These are phyloP conservation scores for Fusarium sp. DNA, from an alignment of 2,329 filamentous ascomycete species.

Conservation along the genomic window DNA sequence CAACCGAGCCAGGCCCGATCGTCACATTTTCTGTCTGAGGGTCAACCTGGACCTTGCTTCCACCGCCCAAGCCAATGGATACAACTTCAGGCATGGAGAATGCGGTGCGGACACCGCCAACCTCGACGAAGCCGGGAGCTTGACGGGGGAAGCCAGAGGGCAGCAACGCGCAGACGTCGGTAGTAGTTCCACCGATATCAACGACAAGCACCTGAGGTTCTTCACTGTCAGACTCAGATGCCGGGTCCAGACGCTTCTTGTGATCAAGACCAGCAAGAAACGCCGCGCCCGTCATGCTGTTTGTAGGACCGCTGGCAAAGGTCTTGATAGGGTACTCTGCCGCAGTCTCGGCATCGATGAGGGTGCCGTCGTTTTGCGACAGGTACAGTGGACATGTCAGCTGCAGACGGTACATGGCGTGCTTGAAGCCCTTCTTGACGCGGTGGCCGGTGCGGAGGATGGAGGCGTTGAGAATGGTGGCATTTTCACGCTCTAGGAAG, in stretches of 20 bases:
- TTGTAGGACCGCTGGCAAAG: constrained; percentile 65
- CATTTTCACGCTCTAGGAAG: constrained; percentile 62
- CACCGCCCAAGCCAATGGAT: constrained; percentile 67
- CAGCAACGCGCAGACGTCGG: constrained; percentile 67
- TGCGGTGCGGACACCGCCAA: constrained; percentile 68
- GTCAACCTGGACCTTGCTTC: constrained; percentile 50
- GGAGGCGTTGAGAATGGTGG: constrained; percentile 65
- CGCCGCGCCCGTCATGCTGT: constrained; percentile 64
- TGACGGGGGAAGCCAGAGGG: constrained; percentile 70
- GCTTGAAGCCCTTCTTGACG: constrained; percentile 60
- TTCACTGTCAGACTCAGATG: neutral
- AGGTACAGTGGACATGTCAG: constrained; percentile 59
- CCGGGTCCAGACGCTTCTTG: constrained; percentile 5
- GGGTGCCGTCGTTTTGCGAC: constrained; percentile 65
- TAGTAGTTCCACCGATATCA: constrained; percentile 71
- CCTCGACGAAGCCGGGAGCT: constrained; percentile 66
- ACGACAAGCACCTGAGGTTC: constrained; percentile 59
- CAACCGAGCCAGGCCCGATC: constrained; percentile 68
- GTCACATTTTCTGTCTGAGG: constrained; percentile 47
- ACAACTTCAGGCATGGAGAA: constrained; percentile 68
- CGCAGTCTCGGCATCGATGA: constrained; percentile 60
- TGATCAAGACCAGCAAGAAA: constrained; percentile 62
- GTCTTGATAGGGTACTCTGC: constrained; percentile 63
- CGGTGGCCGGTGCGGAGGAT: constrained; percentile 59
- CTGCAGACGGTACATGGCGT: constrained; percentile 57